Base-by-base conservation (phyloP, 108 stramenopile species). In the Nitzschia sp. region DNA sequence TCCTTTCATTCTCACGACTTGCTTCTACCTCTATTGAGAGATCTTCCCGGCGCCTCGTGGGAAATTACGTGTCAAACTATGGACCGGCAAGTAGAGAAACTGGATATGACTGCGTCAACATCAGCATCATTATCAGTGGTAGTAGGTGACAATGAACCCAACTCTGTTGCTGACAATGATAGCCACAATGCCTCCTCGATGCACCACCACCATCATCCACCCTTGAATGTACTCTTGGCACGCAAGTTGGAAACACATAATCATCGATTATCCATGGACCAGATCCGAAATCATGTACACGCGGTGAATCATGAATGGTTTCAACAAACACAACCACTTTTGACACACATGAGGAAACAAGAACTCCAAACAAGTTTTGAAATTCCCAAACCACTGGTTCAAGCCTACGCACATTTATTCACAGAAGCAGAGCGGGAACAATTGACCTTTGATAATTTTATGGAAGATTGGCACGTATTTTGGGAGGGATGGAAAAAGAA, bases 401-500 rank as follows among this genome's bases (percentile, higher is more conserved):
- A 68, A 13, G 87, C 80, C 65, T 91, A 85, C 58, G 46, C 67
- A 9, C 55, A 87, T 8, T 35, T 94, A 32, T 94, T 94, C 57
- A 91, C 90, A 31, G 82, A 78, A 0, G 77, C 74, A 6, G 93
- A 94, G 61, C 85, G 82, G 45, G 88, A 94, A 49, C 82, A 85
- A 66, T 77, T 91, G 71, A 78, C 77, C 0, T 94, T 63, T 72
- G 90, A 89, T 25, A 76, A 77, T 42, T 94, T 94, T 66, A 29
- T 90, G 48, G 87, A 94, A 66, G 93, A 94, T 62, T 94, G 90
- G 90, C 48, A 76, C 19, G 90, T 85, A 1, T 94, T 74, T 75
- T 75, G 75, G 58, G 36, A 42, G 38, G 19, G 49, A 19, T 42
- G 38, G 38, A 13, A 42, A 42, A n/a, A n/a, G n/a, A n/a, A n/a